These are phyloP conservation scores for Corynespora cassiicola DNA, from an alignment of 2,329 filamentous ascomycete species.

Conservation along the genomic window DNA sequence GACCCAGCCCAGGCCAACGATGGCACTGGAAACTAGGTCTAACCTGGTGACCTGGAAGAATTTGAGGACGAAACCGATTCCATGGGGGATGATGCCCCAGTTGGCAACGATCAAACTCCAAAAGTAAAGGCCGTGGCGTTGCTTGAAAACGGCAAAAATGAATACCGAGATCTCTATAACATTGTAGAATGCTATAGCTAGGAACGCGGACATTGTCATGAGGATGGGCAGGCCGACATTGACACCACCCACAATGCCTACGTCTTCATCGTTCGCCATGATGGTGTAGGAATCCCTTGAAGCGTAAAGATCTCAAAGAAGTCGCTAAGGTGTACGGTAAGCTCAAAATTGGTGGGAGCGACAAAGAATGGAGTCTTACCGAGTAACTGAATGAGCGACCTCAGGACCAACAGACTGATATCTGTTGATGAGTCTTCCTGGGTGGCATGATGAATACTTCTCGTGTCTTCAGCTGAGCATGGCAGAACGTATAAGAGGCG, in stretches of 20 bases:
- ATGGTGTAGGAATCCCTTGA: not conserved
- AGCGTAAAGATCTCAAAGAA: too few relatives aligned
- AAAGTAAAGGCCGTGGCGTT: slow-evolving; percentile 54
- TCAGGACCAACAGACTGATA: too few relatives aligned
- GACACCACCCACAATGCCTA: slow-evolving; percentile 17
- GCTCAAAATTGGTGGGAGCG: too few relatives aligned
- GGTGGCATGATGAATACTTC: too few relatives aligned
- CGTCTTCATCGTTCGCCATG: slow-evolving; percentile 9
- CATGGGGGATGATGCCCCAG: slow-evolving; percentile 50
- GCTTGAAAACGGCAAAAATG: slow-evolving; percentile 52
- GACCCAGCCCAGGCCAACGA: slow-evolving; percentile 56
- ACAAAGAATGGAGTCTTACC: too few relatives aligned
- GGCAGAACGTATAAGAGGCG: too few relatives aligned
- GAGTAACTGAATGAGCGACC: too few relatives aligned
- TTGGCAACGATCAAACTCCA: slow-evolving; percentile 52
- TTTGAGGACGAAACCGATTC: slow-evolving; percentile 51
- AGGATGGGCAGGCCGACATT: slow-evolving; percentile 14
- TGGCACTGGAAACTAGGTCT: slow-evolving; percentile 14
- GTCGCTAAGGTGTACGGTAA: too few relatives aligned
- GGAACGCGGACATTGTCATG: slow-evolving; percentile 25
- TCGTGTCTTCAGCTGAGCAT: too few relatives aligned
- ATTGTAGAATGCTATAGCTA: slow-evolving; percentile 39
- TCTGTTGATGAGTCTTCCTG: too few relatives aligned
- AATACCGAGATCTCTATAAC: slow-evolving; percentile 23
- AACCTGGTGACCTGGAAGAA: slow-evolving; percentile 36